Conservation (phyloP, 73 alveolate species). For the Blepharisma stoltei region DNA sequence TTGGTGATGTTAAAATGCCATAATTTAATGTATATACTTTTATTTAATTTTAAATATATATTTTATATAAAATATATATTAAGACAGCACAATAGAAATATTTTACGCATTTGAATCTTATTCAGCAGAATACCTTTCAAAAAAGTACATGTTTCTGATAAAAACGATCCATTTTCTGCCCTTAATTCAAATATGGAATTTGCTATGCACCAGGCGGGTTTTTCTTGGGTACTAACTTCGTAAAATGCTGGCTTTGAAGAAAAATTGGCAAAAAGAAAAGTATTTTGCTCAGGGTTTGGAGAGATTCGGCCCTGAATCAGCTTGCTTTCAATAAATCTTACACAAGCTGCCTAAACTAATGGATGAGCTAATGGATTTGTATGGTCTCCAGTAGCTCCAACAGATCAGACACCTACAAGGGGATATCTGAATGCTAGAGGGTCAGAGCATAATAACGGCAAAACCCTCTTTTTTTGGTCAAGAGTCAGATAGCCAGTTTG, state of each 20-base stretch:
- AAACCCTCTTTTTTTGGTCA: constrained; percentile 1
- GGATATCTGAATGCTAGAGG: not conserved
- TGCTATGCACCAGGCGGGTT: not conserved
- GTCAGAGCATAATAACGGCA: not conserved
- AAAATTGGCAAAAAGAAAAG: not conserved
- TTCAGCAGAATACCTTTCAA: too few relatives aligned
- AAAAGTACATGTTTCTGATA: too few relatives aligned
- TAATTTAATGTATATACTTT: too few relatives aligned
- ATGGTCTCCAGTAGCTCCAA: not conserved
- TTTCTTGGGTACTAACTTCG: not conserved
- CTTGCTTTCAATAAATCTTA: not conserved
- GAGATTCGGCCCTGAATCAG: not conserved
- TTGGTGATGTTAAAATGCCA: too few relatives aligned
- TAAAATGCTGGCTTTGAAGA: not conserved
- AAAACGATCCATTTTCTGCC: too few relatives aligned
- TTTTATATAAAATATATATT: too few relatives aligned
- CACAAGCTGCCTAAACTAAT: constrained; percentile 34
- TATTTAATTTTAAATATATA: too few relatives aligned
- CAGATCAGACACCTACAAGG: not conserved
- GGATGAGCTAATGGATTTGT: constrained; percentile 22
- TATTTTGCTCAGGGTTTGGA: not conserved
- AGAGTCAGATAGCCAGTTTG: constrained; percentile 24
- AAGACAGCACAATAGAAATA: too few relatives aligned
- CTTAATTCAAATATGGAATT: too few relatives aligned
- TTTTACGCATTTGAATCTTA: too few relatives aligned